Percentiles rank a stretch among this genome's conserved stretches.
phyloP scores from a whole-genome alignment of 2,329 filamentous ascomycete genomes.

The Lojkania enalia region DNA sequence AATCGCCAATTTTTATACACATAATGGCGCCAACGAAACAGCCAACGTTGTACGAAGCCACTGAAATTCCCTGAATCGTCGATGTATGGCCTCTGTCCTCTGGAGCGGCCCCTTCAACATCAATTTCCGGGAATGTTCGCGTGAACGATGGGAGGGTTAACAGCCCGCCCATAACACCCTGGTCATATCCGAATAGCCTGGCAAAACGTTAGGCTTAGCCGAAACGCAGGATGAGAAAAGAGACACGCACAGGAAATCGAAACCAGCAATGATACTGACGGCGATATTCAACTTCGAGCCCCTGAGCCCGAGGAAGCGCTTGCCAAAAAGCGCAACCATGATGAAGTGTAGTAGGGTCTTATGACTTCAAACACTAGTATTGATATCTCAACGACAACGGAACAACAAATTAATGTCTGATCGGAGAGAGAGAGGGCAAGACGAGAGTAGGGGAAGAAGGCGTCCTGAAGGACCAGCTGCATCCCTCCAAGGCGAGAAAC shows the following conservation, averaged over 20 bases:
- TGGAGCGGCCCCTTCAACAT: slow-evolving; percentile 24
- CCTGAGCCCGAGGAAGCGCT: slow-evolving; percentile 62
- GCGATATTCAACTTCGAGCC: slow-evolving; percentile 65
- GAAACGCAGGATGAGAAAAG: too few relatives aligned
- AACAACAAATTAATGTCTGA: too few relatives aligned
- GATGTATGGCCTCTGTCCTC: slow-evolving; percentile 25
- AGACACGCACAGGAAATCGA: slow-evolving; percentile 61
- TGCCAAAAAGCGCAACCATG: slow-evolving; percentile 9
- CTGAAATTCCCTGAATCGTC: slow-evolving; percentile 31
- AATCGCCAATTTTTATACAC: slow-evolving; percentile 51
- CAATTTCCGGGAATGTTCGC: slow-evolving; percentile 35
- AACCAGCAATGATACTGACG: slow-evolving; percentile 66
- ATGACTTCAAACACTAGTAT: not conserved
- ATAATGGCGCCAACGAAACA: not conserved
- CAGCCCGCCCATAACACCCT: slow-evolving; percentile 68
- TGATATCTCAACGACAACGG: not conserved
- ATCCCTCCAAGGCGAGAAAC: too few relatives aligned
- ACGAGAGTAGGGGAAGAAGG: too few relatives aligned
- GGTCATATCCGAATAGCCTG: slow-evolving; percentile 59
- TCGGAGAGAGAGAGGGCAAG: too few relatives aligned
- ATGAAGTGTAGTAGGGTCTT: too few relatives aligned
- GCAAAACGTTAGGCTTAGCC: not conserved
- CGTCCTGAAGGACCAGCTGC: too few relatives aligned
- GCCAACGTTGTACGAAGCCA: slow-evolving; percentile 19
- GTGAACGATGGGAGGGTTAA: slow-evolving; percentile 66